phyloP scores from a whole-genome alignment of 2,329 filamentous ascomycete species.

The Drechslera avenae region DNA sequence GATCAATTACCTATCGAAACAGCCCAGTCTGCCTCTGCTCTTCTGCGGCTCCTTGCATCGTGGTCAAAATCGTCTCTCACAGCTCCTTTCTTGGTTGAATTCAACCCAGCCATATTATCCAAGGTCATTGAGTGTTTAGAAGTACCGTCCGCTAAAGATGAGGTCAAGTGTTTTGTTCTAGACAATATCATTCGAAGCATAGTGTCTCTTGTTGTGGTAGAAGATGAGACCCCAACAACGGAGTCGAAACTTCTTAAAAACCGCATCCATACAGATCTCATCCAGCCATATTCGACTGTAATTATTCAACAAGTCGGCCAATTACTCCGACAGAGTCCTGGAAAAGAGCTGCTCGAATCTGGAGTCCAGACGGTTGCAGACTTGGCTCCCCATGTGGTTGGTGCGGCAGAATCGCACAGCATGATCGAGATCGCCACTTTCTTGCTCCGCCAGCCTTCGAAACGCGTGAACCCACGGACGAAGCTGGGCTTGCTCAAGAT shows the following conservation, averaged over 20 bases:
- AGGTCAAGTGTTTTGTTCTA: slow-evolving; percentile 83
- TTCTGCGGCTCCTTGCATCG: slow-evolving; percentile 78
- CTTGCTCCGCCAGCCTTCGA: slow-evolving; percentile 82
- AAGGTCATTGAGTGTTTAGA: slow-evolving; percentile 75
- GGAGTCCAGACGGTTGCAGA: slow-evolving; percentile 80
- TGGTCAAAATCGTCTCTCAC: slow-evolving; percentile 74
- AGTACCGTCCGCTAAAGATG: slow-evolving; percentile 76
- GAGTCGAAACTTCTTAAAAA: slow-evolving; percentile 63
- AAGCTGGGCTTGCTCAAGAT: slow-evolving; percentile 83
- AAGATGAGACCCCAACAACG: slow-evolving; percentile 25
- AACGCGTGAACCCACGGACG: slow-evolving; percentile 78
- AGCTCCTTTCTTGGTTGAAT: slow-evolving; percentile 70
- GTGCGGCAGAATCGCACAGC: slow-evolving; percentile 67
- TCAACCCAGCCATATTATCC: slow-evolving; percentile 64
- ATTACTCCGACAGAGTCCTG: slow-evolving; percentile 63
- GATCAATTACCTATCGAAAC: slow-evolving; percentile 82
- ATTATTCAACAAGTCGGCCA: slow-evolving; percentile 63
- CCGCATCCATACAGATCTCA: slow-evolving; percentile 47
- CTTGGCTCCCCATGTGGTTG: slow-evolving; percentile 56
- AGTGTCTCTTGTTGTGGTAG: slow-evolving; percentile 25
- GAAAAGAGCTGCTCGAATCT: slow-evolving; percentile 77
- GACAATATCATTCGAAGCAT: slow-evolving; percentile 68
- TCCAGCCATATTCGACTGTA: slow-evolving; percentile 69
- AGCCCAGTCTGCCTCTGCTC: slow-evolving; percentile 83
- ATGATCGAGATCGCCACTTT: slow-evolving; percentile 81